phyloP scores from a whole-genome alignment of 176 grass and related monocot species.

The Raddia distichophylla region DNA sequence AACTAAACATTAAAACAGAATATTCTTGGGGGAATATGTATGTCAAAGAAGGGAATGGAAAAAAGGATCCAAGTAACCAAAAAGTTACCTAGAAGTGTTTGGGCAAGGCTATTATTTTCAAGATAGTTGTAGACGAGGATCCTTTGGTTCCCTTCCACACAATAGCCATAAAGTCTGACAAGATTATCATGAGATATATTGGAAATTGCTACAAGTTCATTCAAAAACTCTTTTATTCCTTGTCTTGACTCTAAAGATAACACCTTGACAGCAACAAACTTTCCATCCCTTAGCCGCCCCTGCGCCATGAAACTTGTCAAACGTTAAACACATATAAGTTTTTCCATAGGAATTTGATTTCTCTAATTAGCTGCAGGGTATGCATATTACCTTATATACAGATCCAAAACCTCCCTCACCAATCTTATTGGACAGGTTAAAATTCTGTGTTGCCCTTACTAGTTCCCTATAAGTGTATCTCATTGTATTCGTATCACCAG shows the following conservation, averaged over 20 bases:
- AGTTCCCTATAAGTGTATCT: conserved; percentile 63
- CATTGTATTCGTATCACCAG: conserved; percentile 38
- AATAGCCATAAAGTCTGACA: conserved; percentile 72
- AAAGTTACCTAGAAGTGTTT: conserved; percentile 72
- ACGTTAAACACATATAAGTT: conserved; percentile 13
- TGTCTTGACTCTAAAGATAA: conserved; percentile 66
- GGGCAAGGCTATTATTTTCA: conserved; percentile 79
- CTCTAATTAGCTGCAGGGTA: conserved; percentile 34
- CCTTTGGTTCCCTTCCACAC: conserved; percentile 61
- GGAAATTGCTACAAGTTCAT: conserved; percentile 61
- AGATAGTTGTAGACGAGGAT: conserved; percentile 83
- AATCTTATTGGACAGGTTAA: conserved; percentile 60
- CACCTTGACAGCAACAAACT: conserved; percentile 63
- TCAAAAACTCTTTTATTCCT: conserved; percentile 64
- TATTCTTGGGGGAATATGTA: conserved; percentile 8
- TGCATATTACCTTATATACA: conserved; percentile 71
- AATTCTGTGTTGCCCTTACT: conserved; percentile 60
- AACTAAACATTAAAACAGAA: conserved; percentile 11
- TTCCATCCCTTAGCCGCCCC: conserved; percentile 69
- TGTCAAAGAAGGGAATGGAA: not conserved
- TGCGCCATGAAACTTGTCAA: conserved; percentile 38
- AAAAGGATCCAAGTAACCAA: conserved; percentile 26
- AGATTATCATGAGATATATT: conserved; percentile 71
- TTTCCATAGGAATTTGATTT: not conserved
- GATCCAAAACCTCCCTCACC: conserved; percentile 83